Conservation (phyloP, 495 filamentous ascomycete species). For the Neurospora tetrasperma region DNA sequence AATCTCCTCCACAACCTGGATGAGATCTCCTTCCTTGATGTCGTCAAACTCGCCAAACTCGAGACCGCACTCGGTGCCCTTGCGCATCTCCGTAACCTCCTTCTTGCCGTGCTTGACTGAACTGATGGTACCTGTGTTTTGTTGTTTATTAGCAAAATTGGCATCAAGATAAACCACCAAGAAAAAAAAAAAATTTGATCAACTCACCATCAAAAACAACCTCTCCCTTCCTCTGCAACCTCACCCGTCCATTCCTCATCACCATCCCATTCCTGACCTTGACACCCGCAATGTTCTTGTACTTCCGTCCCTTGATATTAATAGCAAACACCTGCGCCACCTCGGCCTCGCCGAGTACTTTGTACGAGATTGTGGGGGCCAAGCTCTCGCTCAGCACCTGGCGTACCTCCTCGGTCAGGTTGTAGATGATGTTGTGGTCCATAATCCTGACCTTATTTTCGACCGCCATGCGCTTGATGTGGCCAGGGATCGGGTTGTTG, state of each 20-base stretch:
- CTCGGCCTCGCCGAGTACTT: constrained; percentile 81
- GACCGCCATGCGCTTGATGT: constrained; percentile 61
- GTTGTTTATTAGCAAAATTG: constrained; percentile 1
- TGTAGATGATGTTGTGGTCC: constrained; percentile 88
- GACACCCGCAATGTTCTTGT: constrained; percentile 71
- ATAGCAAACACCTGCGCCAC: constrained; percentile 75
- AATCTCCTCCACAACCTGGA: constrained; percentile 79
- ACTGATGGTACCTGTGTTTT: constrained; percentile 51
- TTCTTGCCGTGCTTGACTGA: constrained; percentile 90
- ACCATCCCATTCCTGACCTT: constrained; percentile 77
- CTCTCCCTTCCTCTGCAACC: constrained; percentile 57
- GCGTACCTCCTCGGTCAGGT: constrained; percentile 74
- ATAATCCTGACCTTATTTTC: constrained; percentile 60
- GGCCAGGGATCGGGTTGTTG: constrained; percentile 61
- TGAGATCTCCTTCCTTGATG: constrained; percentile 69
- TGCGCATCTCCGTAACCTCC: constrained; percentile 76
- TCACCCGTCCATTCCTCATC: constrained; percentile 48
- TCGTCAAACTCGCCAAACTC: constrained; percentile 67
- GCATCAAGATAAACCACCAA: no score
- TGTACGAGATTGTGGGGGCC: constrained; percentile 48
- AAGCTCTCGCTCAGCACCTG: constrained; percentile 56
- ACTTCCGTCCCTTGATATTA: constrained; percentile 58
- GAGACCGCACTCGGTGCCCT: constrained; percentile 88
- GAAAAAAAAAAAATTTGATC: no score
- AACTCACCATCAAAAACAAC: constrained; percentile 69